These are phyloP conservation scores for Talaromyces funiculosus DNA, from an alignment of 2,329 filamentous ascomycete genomes.

Conservation along the genomic window DNA sequence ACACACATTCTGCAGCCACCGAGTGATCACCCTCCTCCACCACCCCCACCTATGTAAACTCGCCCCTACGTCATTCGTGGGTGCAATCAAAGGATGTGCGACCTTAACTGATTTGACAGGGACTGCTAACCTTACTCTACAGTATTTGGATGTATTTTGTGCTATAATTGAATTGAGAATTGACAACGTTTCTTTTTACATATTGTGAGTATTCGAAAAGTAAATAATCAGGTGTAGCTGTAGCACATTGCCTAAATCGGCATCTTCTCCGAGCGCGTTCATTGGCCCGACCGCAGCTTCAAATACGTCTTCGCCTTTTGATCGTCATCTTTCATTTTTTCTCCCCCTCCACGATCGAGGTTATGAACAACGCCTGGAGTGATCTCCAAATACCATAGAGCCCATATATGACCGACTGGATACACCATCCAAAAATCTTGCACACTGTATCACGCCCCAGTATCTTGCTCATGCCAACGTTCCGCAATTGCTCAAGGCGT, in stretches of 20 bases:
- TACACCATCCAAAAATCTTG: background rate
- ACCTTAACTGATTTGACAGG: background rate
- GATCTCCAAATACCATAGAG: background rate
- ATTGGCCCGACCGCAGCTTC: background rate
- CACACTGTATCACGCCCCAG: background rate
- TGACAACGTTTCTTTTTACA: too few species aligned
- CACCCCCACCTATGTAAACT: conserved; percentile 47
- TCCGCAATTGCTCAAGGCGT: background rate
- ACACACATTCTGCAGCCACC: conserved; percentile 32
- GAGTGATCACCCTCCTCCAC: conserved; percentile 57
- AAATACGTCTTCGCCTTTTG: background rate
- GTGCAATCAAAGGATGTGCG: background rate
- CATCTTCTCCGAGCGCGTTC: background rate
- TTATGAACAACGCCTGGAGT: background rate
- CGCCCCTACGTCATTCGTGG: background rate
- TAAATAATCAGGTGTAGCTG: too few species aligned
- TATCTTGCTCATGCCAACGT: background rate
- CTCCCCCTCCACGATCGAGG: too few species aligned
- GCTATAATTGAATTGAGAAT: background rate
- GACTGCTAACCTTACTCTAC: conserved; percentile 11
- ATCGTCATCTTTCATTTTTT: background rate
- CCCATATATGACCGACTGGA: background rate
- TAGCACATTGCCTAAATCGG: background rate
- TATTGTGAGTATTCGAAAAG: too few species aligned
- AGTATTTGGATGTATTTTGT: background rate